Evolutionary conservation across 2,329 filamentous ascomycete species (phyloP).

Genomic region (Colletotrichum sp.): DNA sequence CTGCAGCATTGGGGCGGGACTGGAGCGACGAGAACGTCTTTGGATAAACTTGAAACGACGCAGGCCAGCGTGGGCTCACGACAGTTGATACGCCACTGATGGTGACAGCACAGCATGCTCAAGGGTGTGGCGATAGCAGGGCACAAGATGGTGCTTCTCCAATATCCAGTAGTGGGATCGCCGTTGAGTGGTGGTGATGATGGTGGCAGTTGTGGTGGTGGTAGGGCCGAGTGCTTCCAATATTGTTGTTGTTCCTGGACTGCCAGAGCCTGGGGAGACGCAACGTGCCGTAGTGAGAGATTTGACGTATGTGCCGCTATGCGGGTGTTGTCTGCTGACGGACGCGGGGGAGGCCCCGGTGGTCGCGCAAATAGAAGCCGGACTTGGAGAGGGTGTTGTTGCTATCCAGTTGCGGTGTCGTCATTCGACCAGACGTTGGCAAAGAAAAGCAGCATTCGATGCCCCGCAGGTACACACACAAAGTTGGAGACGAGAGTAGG

Average conservation of each 20-base stretch:
- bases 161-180: background rate
- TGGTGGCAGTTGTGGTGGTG: background rate
- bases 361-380: background rate
- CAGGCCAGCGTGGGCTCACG: background rate
- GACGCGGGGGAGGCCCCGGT: background rate
- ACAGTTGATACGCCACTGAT: background rate
- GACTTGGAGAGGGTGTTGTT: background rate
- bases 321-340: slow-evolving; percentile 2
- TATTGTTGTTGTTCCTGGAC: background rate
- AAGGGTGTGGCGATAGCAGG: background rate
- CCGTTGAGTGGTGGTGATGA: background rate
- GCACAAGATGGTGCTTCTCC: background rate
- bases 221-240: background rate
- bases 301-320: background rate
- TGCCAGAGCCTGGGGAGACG: background rate
- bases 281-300: background rate
- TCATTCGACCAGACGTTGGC: background rate
- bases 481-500: background rate
- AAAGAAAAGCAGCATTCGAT: background rate
- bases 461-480: background rate
- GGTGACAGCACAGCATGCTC: background rate
- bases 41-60: background rate
- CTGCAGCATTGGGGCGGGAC: background rate
- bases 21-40: background rate
- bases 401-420: background rate